Conservation (phyloP, 371 early-diverging fungal species). For the Chytridium lagenaria region DNA sequence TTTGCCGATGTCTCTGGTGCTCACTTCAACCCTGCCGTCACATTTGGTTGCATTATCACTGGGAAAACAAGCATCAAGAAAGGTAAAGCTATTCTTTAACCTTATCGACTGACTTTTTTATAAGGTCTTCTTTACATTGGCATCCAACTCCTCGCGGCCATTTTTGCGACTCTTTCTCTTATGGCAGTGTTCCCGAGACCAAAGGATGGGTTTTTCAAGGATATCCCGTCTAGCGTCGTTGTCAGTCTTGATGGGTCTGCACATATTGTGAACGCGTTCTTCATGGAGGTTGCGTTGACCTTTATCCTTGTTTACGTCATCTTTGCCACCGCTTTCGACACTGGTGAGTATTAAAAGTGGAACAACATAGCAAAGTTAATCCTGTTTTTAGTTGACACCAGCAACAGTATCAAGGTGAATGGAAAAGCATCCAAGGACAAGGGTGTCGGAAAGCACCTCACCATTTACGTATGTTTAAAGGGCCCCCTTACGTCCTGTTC, state of each 20-base stretch:
- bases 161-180: conserved; percentile 61
- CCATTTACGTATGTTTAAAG: conserved; percentile 56
- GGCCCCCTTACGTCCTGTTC: background rate
- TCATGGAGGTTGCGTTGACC: conserved; percentile 68
- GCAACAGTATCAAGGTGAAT: conserved; percentile 56
- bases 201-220: conserved; percentile 43
- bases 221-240: conserved; percentile 47
- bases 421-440: conserved; percentile 37
- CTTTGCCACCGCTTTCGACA: conserved; percentile 77
- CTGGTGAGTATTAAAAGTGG: conserved; percentile 43
- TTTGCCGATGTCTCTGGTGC: conserved; percentile 74
- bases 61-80: conserved; percentile 64
- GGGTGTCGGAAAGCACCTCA: conserved; percentile 54
- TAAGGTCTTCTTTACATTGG: conserved; percentile 66
- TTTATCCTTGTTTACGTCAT: conserved; percentile 77
- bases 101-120: too few species aligned
- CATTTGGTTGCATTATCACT: conserved; percentile 69
- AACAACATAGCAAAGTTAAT: background rate
- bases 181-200: conserved; percentile 63
- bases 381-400: conserved; percentile 54
- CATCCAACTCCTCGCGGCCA: conserved; percentile 65
- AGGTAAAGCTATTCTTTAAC: conserved; percentile 44
- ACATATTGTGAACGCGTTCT: conserved; percentile 55
- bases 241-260: conserved; percentile 48
- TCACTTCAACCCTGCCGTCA: conserved; percentile 73